A percentile compares a stretch with the other conserved stretches of the same genome.
phyloP scores from a whole-genome alignment of 2,329 filamentous ascomycete genomes.

The Zymoseptoria ardabiliae region DNA sequence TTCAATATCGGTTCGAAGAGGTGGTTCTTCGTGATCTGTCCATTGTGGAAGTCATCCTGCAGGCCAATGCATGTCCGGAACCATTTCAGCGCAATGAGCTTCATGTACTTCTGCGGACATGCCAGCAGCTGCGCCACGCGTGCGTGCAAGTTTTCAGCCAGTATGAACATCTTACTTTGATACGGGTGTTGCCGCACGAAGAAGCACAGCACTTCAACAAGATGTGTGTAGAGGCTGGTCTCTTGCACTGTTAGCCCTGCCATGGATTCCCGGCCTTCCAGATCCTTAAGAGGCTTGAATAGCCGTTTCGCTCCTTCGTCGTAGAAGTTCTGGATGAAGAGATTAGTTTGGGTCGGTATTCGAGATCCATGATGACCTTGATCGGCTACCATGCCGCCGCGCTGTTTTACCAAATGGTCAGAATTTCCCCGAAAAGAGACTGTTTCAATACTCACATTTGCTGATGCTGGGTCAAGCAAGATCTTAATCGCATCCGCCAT shows the following conservation, averaged over 20 bases:
- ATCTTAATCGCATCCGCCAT: conserved; percentile 94
- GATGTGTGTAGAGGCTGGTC: conserved; percentile 81
- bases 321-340: conserved; percentile 83
- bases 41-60: conserved; percentile 86
- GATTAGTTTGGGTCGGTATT: conserved; percentile 61
- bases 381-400: conserved; percentile 27
- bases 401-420: conserved; percentile 60
- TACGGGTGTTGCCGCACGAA: conserved; percentile 85
- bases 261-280: conserved; percentile 54
- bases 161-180: conserved; percentile 80
- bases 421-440: conserved; percentile 52
- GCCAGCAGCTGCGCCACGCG: conserved; percentile 75
- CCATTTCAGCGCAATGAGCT: conserved; percentile 86
- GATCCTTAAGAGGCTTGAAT: conserved; percentile 76
- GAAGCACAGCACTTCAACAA: conserved; percentile 89
- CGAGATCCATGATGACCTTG: conserved; percentile 13
- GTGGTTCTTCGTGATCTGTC: conserved; percentile 71
- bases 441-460: conserved; percentile 52
- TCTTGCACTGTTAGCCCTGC: conserved; percentile 66
- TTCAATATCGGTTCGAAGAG: conserved; percentile 79
- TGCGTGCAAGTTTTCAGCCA: conserved; percentile 68
- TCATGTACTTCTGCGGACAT: conserved; percentile 84
- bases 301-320: conserved; percentile 76
- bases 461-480: conserved; percentile 66
- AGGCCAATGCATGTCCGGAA: conserved; percentile 79